Evolutionary conservation across 1,284 basidiomycete species (phyloP).

Genomic region (Phylloporus sp.): DNA sequence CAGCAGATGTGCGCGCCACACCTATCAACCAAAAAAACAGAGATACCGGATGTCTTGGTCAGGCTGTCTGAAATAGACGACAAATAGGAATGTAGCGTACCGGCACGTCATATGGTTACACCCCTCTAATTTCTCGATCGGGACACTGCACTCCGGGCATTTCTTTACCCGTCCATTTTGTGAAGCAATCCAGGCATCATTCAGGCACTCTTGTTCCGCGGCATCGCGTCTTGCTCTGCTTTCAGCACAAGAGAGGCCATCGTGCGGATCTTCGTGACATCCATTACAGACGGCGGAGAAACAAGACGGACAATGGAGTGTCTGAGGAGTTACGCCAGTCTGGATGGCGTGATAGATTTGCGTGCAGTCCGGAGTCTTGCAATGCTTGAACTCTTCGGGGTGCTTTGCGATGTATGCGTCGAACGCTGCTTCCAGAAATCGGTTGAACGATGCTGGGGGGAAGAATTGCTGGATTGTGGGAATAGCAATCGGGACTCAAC

Average conservation of each 20-base stretch:
- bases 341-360: constrained; percentile 51
- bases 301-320: constrained; percentile 53
- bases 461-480: constrained; percentile 53
- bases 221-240: constrained; percentile 37
- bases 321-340: constrained; percentile 29
- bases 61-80: neutral
- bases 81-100: constrained; percentile 11
- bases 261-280: constrained; percentile 56
- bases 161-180: constrained; percentile 39
- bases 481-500: constrained; percentile 52
- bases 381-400: constrained; percentile 52
- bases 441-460: constrained; percentile 45
- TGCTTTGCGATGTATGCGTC: constrained; percentile 48
- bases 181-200: constrained; percentile 44
- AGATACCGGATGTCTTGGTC: neutral
- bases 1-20: constrained; percentile 61
- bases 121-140: constrained; percentile 54
- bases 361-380: constrained; percentile 59
- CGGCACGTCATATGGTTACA: constrained; percentile 60
- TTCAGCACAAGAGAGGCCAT: constrained; percentile 55
- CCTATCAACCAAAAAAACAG: constrained; percentile 12
- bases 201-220: constrained; percentile 49
- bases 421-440: constrained; percentile 51
- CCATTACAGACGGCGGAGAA: constrained; percentile 32
- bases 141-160: constrained; percentile 48